Evolutionary conservation across 106 monocot genomes (phyloP).

Genomic region (Gastrodia elata): DNA sequence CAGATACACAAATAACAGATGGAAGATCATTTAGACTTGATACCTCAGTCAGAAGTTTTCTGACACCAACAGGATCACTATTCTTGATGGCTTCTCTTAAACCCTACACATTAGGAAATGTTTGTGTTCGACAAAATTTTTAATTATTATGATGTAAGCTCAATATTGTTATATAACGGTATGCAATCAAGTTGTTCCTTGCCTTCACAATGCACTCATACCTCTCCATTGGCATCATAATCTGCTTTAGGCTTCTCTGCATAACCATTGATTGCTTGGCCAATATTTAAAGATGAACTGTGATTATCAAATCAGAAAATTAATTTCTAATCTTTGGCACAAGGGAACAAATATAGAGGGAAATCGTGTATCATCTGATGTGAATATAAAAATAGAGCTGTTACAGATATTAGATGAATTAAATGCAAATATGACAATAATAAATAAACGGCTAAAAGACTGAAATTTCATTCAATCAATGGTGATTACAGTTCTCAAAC

Average conservation of each 20-base stretch:
- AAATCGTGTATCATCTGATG: background rate
- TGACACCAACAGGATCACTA: conserved; percentile 56
- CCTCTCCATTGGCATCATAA: conserved; percentile 87
- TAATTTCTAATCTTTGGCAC: background rate
- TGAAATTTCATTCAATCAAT: background rate
- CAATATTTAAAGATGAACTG: conserved; percentile 66
- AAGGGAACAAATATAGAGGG: background rate
- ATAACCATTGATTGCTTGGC: conserved; percentile 38
- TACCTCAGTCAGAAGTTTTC: conserved; percentile 69
- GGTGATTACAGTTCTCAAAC: background rate
- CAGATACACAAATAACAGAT: background rate
- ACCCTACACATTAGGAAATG: conserved; percentile 38
- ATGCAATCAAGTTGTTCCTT: background rate
- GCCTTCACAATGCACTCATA: conserved; percentile 1
- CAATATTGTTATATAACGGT: background rate
- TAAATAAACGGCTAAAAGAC: background rate
- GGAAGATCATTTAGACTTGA: background rate
- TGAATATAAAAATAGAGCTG: background rate
- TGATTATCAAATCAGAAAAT: conserved; percentile 3
- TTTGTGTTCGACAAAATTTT: background rate
- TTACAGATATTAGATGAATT: background rate
- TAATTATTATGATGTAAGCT: background rate
- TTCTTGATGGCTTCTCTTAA: conserved; percentile 94
- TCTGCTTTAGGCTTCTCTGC: conserved; percentile 28
- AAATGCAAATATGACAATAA: background rate